phyloP scores from a whole-genome alignment of 2,329 filamentous ascomycete genomes.

The Colletotrichum cuscutae region DNA sequence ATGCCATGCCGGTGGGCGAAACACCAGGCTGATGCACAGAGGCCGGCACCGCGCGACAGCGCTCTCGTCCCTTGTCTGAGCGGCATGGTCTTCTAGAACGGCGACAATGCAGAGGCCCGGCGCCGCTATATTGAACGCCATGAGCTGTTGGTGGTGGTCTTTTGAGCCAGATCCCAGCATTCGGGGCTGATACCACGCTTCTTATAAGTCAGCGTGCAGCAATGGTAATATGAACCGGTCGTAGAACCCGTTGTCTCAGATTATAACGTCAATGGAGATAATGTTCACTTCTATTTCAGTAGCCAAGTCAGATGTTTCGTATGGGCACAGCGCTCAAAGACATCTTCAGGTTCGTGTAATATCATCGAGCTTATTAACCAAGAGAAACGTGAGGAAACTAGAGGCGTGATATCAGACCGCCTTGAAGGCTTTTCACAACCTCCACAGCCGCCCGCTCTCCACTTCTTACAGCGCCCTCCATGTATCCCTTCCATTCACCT shows the following conservation, averaged over 20 bases:
- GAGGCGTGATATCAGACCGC: constrained; percentile 14
- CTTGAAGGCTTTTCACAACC: constrained; percentile 43
- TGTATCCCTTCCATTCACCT: constrained; percentile 65
- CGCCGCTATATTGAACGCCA: not conserved
- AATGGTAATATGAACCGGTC: too few relatives aligned
- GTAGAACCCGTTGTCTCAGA: too few relatives aligned
- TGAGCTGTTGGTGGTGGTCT: not conserved
- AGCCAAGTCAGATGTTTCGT: too few relatives aligned
- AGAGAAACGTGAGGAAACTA: not conserved
- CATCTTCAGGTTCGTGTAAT: too few relatives aligned
- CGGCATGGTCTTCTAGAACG: not conserved
- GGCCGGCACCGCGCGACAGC: not conserved
- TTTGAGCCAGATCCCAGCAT: too few relatives aligned
- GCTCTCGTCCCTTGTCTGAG: not conserved
- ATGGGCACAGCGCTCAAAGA: too few relatives aligned
- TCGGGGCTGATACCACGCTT: too few relatives aligned
- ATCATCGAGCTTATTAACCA: too few relatives aligned
- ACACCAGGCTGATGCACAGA: not conserved
- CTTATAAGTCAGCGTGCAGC: too few relatives aligned
- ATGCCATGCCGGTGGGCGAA: not conserved
- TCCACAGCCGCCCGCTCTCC: constrained; percentile 60
- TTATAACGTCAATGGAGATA: too few relatives aligned
- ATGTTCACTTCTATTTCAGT: too few relatives aligned
- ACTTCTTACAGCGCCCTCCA: constrained; percentile 65
- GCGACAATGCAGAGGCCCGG: not conserved